phyloP scores from a whole-genome alignment of 306 rosid species.

The Pterocarpus santalinus region DNA sequence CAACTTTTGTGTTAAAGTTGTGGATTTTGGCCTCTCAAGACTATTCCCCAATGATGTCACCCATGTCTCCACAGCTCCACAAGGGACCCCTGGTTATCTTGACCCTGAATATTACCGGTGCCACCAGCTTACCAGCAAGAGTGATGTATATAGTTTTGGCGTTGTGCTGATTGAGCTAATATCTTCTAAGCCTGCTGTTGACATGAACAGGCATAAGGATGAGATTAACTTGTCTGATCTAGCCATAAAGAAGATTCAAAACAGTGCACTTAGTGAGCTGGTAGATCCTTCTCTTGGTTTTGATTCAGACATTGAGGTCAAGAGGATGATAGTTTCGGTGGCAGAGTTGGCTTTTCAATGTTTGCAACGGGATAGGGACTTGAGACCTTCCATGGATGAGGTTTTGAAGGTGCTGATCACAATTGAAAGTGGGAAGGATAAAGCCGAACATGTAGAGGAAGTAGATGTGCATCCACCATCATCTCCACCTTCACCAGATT shows the following conservation, averaged over 20 bases:
- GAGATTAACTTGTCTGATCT: slow-evolving; percentile 55
- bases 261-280: slow-evolving; percentile 60
- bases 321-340: slow-evolving; percentile 66
- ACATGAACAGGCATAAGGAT: no score
- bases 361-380: slow-evolving; percentile 68
- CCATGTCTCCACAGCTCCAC: slow-evolving; percentile 80
- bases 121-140: slow-evolving; percentile 71
- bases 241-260: slow-evolving; percentile 66
- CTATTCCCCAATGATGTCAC: slow-evolving; percentile 46
- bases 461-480: slow-evolving; percentile 28
- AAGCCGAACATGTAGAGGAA: slow-evolving; percentile 20
- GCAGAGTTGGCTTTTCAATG: slow-evolving; percentile 83
- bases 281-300: slow-evolving; percentile 68
- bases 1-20: slow-evolving; percentile 63
- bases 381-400: slow-evolving; percentile 82
- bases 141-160: slow-evolving; percentile 80
- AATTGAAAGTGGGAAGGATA: slow-evolving; percentile 53
- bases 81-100: slow-evolving; percentile 78
- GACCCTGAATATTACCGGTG: slow-evolving; percentile 77
- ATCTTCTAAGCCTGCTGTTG: no score
- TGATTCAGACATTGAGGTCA: slow-evolving; percentile 56
- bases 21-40: slow-evolving; percentile 62
- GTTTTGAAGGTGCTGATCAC: slow-evolving; percentile 59
- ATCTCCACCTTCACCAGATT: slow-evolving; percentile 54
- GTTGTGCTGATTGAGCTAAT: slow-evolving; percentile 1